These are phyloP conservation scores for Sequoia sempervirens DNA, from an alignment of 75 land plant species.

Conservation along the genomic window DNA sequence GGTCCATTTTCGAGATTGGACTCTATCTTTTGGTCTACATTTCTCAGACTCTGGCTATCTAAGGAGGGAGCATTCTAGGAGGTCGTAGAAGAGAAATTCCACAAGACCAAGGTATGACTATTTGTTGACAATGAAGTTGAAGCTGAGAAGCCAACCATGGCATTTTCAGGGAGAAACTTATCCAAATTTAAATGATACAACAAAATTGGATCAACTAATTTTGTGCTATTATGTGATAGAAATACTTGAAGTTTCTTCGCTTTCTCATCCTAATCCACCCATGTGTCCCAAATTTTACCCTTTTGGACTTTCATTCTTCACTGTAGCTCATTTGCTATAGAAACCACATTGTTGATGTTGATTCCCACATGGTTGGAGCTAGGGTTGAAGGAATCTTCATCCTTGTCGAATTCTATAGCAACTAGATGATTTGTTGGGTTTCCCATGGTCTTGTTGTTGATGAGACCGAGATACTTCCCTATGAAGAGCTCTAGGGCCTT, in stretches of 20 bases:
- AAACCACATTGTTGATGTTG: background rate
- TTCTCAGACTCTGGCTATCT: background rate
- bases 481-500: background rate
- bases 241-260: slow-evolving; percentile 25
- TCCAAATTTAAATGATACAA: slow-evolving; percentile 22
- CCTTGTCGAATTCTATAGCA: background rate
- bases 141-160: slow-evolving; percentile 47
- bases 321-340: slow-evolving; percentile 1
- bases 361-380: background rate
- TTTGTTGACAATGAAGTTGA: slow-evolving; percentile 26
- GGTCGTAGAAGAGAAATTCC: slow-evolving; percentile 27
- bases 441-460: background rate
- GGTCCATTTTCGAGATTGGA: no score
- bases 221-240: slow-evolving; percentile 10
- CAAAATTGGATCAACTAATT: slow-evolving; percentile 14
- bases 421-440: background rate
- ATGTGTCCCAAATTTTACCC: slow-evolving; percentile 15
- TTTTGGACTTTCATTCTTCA: slow-evolving; percentile 3
- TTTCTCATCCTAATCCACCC: slow-evolving; percentile 32
- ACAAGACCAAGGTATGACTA: slow-evolving; percentile 23
- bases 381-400: background rate
- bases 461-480: slow-evolving; percentile 18
- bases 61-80: background rate
- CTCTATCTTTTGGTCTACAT: background rate
- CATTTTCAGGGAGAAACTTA: slow-evolving; percentile 20